These are phyloP conservation scores for Pterocarpus santalinus DNA, from an alignment of 306 rosid species.

Conservation along the genomic window DNA sequence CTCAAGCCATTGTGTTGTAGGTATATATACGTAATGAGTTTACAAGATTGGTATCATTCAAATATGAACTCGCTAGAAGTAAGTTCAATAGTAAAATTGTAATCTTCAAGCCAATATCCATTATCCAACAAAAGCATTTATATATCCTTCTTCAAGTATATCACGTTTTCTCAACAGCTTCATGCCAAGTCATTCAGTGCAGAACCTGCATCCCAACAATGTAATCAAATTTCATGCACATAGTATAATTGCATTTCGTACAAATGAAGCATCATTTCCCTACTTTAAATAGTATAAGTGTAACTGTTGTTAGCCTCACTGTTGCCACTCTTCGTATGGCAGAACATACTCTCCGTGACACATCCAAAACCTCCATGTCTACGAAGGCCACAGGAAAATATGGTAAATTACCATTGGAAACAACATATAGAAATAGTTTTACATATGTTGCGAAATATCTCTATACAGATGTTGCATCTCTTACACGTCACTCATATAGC, in stretches of 20 bases:
- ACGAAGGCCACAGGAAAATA: too few relatives aligned
- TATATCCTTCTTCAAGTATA: conserved; percentile 89
- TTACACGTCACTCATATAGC: too few relatives aligned
- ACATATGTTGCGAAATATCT: too few relatives aligned
- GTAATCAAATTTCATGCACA: not conserved
- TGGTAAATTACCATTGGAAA: too few relatives aligned
- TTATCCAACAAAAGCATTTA: conserved; percentile 93
- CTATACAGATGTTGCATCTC: too few relatives aligned
- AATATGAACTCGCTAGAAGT: conserved; percentile 72
- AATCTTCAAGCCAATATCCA: conserved; percentile 92
- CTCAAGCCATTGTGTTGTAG: conserved; percentile 9
- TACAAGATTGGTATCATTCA: conserved; percentile 21
- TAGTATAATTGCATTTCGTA: not conserved
- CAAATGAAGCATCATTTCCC: conserved; percentile 2
- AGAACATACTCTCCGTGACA: too few relatives aligned
- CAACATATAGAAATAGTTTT: too few relatives aligned
- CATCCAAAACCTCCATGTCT: too few relatives aligned
- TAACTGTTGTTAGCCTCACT: too few relatives aligned
- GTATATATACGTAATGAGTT: not conserved
- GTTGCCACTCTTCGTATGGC: too few relatives aligned
- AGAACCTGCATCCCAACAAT: conserved; percentile 67
- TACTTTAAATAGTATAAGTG: not conserved
- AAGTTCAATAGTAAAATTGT: conserved; percentile 85
- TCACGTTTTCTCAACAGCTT: conserved; percentile 88
- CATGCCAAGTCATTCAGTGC: conserved; percentile 94